phyloP scores from a whole-genome alignment of 2,329 filamentous ascomycete genomes.

The Trichoderma sp. region DNA sequence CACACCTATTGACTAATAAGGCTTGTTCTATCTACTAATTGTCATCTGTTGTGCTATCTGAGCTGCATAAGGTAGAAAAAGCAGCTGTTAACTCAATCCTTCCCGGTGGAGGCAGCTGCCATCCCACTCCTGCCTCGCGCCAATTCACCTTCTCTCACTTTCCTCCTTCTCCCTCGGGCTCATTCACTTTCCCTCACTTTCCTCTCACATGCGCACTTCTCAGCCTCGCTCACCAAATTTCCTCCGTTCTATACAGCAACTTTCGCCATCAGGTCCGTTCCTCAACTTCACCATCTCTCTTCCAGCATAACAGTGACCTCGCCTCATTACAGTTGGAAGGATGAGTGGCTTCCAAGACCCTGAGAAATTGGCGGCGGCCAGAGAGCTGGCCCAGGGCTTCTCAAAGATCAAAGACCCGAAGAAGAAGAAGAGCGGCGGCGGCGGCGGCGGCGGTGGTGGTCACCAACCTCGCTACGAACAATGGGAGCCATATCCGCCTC shows the following conservation, averaged over 20 bases:
- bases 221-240: neutral
- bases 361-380: conserved; percentile 36
- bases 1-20: no score
- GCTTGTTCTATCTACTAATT: no score
- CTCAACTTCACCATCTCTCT: neutral
- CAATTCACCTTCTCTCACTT: neutral
- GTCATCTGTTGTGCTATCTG: neutral
- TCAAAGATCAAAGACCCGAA: conserved; percentile 17
- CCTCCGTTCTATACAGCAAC: no score
- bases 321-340: neutral
- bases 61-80: neutral
- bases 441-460: neutral
- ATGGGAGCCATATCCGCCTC: neutral
- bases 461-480: neutral
- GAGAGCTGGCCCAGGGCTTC: conserved; percentile 36
- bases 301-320: no score
- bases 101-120: neutral
- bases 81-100: neutral
- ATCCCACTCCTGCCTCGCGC: neutral
- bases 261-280: no score
- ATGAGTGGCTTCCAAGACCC: conserved; percentile 35
- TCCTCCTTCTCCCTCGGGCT: neutral
- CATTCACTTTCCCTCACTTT: no score
- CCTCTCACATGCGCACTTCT: neutral
- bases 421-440: neutral